Base-by-base conservation (phyloP, 2,329 filamentous ascomycete genomes). In the Monosporascus sp. region DNA sequence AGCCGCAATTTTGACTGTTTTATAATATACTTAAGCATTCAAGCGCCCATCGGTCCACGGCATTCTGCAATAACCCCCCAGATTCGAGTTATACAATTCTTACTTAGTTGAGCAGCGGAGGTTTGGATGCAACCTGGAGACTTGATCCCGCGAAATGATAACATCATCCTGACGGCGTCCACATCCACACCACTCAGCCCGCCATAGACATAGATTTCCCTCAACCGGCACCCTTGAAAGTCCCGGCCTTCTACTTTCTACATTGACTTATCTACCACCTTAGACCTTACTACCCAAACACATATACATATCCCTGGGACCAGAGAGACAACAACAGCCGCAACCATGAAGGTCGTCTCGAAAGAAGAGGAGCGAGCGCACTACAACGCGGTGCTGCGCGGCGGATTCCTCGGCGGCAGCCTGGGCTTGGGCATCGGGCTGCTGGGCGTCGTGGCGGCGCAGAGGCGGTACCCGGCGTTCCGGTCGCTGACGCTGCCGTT, bases 301-400 rank as follows among this genome's bases (percentile, higher is more conserved):
- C n/a, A 49, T 24, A 16, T 45, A 35, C 48, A 31, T 14, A 43
- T 35, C 9, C 5, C 11, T 11, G 31, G 31, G 16, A 40, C n/a
- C 37, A 49, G 37, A 54, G 50, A 53, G 19, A 49, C 24, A 52
- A 27, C 50, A 48, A 40, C 19, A 47, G 50, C 22, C 61, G 60
- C 63, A 72, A 79, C 49, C 58, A 99, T 97, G 94, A 97, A 97
- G 87, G 79, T 97, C 68, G 81, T 97, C 70, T 95, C 89, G 65
- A 91, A 93, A 71, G 91, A 97, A 82, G 90, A 97, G 76, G 92
- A 97, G 75, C 71, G 79, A 56, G 89, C 82, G 51, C 92, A 97
- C 81, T 96, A 95, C 82, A 75, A 78, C 69, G 77, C 81, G 55
- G 94, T 95, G 56, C 68, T 97, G 62, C 86, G 84, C 69, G 92